A percentile compares a stretch with the other conserved stretches of the same genome.
phyloP scores from a whole-genome alignment of 1,284 basidiomycete species.

The Trichosporon faecale region DNA sequence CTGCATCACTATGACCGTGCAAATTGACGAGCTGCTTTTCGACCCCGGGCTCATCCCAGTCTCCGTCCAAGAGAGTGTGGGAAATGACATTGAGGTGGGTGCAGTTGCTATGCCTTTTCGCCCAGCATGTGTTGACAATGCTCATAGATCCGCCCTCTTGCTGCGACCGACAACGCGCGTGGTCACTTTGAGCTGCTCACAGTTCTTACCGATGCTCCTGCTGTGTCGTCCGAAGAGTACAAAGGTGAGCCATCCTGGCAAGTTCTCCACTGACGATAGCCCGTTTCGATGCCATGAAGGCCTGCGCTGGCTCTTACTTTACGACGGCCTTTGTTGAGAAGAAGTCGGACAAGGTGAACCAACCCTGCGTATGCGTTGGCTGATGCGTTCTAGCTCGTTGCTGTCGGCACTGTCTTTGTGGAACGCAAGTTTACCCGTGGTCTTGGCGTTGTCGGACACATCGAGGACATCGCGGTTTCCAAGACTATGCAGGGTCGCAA shows the following conservation, averaged over 20 bases:
- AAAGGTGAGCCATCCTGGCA: conserved; percentile 26
- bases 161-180: conserved; percentile 76
- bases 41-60: conserved; percentile 35
- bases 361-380: background rate
- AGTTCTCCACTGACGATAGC: conserved; percentile 30
- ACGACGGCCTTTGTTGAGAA: conserved; percentile 78
- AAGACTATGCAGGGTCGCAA: conserved; percentile 78
- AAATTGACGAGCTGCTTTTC: conserved; percentile 36
- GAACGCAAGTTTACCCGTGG: conserved; percentile 90
- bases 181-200: conserved; percentile 80
- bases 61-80: conserved; percentile 28
- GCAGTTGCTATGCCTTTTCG: too few species aligned
- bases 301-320: conserved; percentile 67
- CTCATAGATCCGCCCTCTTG: conserved; percentile 81
- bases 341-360: conserved; percentile 59
- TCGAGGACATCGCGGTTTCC: conserved; percentile 95
- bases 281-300: conserved; percentile 59
- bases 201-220: conserved; percentile 74
- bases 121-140: background rate
- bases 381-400: conserved; percentile 61
- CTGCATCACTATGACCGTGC: conserved; percentile 11
- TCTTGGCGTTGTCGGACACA: conserved; percentile 81
- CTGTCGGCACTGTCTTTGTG: conserved; percentile 76
- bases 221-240: conserved; percentile 67
- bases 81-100: conserved; percentile 35